Evolutionary conservation across 2,329 filamentous ascomycete genomes (phyloP), one percentile per base, ranked within the genome.

Genomic region (Onygenales sp.): DNA sequence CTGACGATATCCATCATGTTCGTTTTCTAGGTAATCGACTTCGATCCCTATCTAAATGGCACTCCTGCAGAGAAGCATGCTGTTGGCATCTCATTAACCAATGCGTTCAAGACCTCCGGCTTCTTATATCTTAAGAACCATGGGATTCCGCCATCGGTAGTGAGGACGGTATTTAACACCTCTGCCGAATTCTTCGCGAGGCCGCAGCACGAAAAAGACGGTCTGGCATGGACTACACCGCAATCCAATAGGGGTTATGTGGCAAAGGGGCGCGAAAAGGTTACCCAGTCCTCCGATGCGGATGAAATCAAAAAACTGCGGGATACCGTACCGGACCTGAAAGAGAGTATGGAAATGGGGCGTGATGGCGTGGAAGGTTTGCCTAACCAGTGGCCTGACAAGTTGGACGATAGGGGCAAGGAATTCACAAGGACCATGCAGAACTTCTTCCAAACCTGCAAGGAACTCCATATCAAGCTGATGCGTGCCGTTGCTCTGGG

Each of bases 121-220:
- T 95, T 96, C 75, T 81, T 96, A 64, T 95, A 95, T 70, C 81
- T 95, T 40, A 84, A 84, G 61, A 87, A 92, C 68, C 84, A 92
- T 59, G 81, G 86, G 42, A 85, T 95, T 56, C 70, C 83, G 0
- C 63, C 79, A 3, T 71, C 78, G 7, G 77, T 78, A 8, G 72
- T 89, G 10, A 67, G 78, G 55, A 69, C 77, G 54, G 78, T 85
- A 55, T 94, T 93, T 66, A 66, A 74, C 57, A 76, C 78, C 53
- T 90, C 86, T 4, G 82, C 84, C 49, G 72, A 75, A 57, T 91
- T 92, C 75, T 93, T 93, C 69, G 68, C 71, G 11, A 81, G 86
- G 52, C 74, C 83, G 2, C 65, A 74, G 46, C 73, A 75, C 7
- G 74, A 82, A 58, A 93, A 92, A 69, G 75, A 85, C 61, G 71